Base-by-base conservation (phyloP, 495 filamentous ascomycete genomes). In the Friedmanniomyces endolithicus region DNA sequence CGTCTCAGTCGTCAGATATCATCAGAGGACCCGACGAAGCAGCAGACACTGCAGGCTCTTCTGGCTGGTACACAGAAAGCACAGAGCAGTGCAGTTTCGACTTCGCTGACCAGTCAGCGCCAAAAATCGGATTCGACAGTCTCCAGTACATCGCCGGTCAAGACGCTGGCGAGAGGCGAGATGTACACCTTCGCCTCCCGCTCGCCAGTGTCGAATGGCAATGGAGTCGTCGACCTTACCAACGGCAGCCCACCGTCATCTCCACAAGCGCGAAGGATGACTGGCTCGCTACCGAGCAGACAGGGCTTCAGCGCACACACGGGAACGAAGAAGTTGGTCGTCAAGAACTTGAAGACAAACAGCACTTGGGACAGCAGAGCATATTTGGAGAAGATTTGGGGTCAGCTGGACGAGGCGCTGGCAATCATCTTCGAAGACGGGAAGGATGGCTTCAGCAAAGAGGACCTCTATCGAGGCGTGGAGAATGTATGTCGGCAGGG, bases 401-500 rank as follows among this genome's bases (percentile, higher is more conserved):
- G 65, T 41, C 83, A 89, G 63, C 68, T 97, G 7, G 79, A 87
- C 55, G 71, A 71, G 33, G 88, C 87, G 1, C 72, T 98, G 45
- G 70, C 72, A 3, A 77, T 81, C 17, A 81, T 95, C 14, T 94
- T 95, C 63, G 50, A 52, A 16, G 59, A 62, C 29, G 64, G 71
- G 11, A 72, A 77, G 33, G 71, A 75, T 52, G 76, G 78, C 0
- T 74, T 78, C 56, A 87, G 88, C 12, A 69, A 94, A 41, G 92
- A 97, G 66, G 84, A 87, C 55, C 74, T 98, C 11, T 96, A 97
- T 67, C 78, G 85, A 29, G 88, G 86, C 0, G 86, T 89, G 0
- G 90, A 97, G 72, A 90, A 90, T 63, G 74, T 94, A 0, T 97
- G 92, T 67, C 78, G 86, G 50, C 82, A 84, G 56, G 85, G 81